Evolutionary conservation across 129 eudicot genomes (phyloP), one percentile per base, ranked within the genome.

Genomic region (Flaveria sonorensis): DNA sequence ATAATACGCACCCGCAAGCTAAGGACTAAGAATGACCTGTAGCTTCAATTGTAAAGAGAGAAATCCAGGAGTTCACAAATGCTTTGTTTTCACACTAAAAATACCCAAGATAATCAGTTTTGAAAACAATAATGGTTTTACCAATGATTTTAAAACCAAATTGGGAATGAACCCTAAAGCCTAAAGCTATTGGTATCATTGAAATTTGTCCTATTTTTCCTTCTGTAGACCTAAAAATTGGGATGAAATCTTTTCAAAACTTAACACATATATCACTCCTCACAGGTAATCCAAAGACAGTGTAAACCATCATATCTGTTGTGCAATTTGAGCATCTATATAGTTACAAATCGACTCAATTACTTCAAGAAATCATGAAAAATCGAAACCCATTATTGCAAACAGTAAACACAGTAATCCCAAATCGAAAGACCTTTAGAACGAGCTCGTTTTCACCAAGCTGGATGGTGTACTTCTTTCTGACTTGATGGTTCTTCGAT

Each of bases 381-480:
- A 55, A 59, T 8, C 66, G 1, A 59, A 26, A 59, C 16, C 32
- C 68, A 26, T 24, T 10, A 2, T 12, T 24, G 68, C 26, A 61
- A 61, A 61, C 42, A 61, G 18, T 59, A 59, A 59, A 9, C 1
- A 59, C 7, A 59, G 36, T 62, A 63, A 63, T 28, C 45, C 10
- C 10, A 63, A 1, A 72, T 42, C 52, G 26, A 36, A 13, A 68
- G 55, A 89, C 98, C 94, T 94, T 94, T 20, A 94, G 97, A 16
- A 94, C 98, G 52, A 94, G 98, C 87, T 94, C 98, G 65, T 94
- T 94, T 81, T 94, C 98, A 56, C 98, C 98, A 6, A 94, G 96
- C 71, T 94, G 98, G 71, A 94, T 86, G n/a, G 98, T 94, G 81
- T 94, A 94, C 82, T 91, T 94, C 84, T 89, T 94, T 68, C 93